phyloP scores from a whole-genome alignment of 805 yeast genomes.

The Suhomyces xylopsoci region DNA sequence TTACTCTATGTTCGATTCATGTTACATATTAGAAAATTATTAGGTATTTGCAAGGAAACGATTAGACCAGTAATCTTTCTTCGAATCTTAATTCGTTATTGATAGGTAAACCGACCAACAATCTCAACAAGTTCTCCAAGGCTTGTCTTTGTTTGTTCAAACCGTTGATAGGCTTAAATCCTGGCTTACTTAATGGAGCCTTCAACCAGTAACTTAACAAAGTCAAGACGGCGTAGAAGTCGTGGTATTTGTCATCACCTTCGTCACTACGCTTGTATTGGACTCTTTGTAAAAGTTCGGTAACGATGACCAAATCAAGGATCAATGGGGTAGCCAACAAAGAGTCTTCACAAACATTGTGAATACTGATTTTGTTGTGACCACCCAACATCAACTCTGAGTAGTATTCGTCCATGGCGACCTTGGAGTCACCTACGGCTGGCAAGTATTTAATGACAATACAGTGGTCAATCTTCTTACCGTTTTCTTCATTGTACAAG shows the following conservation, averaged over 20 bases:
- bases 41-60: neutral
- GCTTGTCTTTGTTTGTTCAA: conserved; percentile 93
- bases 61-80: conserved; percentile 58
- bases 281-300: conserved; percentile 88
- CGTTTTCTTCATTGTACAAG: conserved; percentile 75
- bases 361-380: conserved; percentile 89
- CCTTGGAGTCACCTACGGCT: conserved; percentile 95
- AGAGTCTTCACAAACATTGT: conserved; percentile 96
- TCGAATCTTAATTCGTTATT: conserved; percentile 91
- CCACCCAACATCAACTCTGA: conserved; percentile 97
- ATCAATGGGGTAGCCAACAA: conserved; percentile 91
- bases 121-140: conserved; percentile 84
- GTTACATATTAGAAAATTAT: neutral
- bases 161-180: conserved; percentile 87
- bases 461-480: conserved; percentile 84
- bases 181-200: conserved; percentile 92
- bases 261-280: conserved; percentile 60
- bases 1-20: no score
- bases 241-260: conserved; percentile 48
- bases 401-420: conserved; percentile 98
- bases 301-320: conserved; percentile 83
- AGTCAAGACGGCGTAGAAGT: conserved; percentile 80
- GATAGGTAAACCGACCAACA: conserved; percentile 86
- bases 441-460: conserved; percentile 91
- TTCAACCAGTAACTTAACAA: conserved; percentile 93